A percentile compares a stretch with the other conserved stretches of the same genome.
Evolutionary conservation across 148 eudicot species (phyloP).

Genomic region (Chenopodium formosanum): DNA sequence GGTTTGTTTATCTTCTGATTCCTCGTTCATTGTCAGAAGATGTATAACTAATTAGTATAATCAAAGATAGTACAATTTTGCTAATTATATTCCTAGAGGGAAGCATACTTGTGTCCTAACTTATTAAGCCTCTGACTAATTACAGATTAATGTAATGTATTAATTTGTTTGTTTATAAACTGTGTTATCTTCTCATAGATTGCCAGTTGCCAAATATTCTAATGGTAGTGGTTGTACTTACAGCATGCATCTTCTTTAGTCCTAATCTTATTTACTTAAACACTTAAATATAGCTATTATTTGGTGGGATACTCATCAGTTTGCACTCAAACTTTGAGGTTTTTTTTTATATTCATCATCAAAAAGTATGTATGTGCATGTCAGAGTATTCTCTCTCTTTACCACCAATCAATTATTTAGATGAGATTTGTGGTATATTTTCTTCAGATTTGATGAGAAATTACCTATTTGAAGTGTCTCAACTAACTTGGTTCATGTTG

Average conservation of each 20-base stretch:
- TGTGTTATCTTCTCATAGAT: conserved; percentile 20
- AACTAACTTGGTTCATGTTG: neutral
- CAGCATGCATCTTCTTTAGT: conserved; percentile 27
- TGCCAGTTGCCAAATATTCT: conserved; percentile 20
- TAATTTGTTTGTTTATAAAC: conserved; percentile 15
- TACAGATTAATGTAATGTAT: conserved; percentile 9
- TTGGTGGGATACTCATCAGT: conserved; percentile 19
- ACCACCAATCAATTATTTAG: neutral
- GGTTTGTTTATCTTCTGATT: neutral
- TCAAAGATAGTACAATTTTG: conserved; percentile 6
- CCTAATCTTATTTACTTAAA: conserved; percentile 3
- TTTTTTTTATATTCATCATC: neutral
- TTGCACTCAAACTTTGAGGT: conserved; percentile 6
- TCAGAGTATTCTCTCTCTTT: neutral
- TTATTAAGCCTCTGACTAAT: conserved; percentile 26
- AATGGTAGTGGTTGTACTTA: conserved; percentile 32
- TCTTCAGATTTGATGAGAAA: neutral
- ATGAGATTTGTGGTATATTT: neutral
- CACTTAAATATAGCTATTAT: neutral
- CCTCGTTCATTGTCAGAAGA: neutral
- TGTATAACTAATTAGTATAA: conserved; percentile 7
- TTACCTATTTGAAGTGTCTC: neutral
- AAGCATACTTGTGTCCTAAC: neutral
- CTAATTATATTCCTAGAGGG: conserved; percentile 11
- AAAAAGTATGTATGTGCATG: conserved; percentile 11